A percentile compares a stretch with the other conserved stretches of the same genome.
phyloP scores from a whole-genome alignment of 2,329 filamentous ascomycete genomes.

The Xylariales sp. region DNA sequence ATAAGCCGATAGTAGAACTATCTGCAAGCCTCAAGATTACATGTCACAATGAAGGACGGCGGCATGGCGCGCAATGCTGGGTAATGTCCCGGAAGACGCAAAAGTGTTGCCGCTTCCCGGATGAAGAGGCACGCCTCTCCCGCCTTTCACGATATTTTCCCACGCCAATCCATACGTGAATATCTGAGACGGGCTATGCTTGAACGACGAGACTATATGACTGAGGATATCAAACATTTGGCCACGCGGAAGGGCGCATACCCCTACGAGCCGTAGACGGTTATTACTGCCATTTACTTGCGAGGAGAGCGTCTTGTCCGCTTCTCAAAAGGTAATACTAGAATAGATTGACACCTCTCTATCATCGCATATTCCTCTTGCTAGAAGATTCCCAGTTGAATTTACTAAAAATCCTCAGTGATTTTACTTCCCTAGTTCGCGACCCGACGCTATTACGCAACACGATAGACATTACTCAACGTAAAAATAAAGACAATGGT shows the following conservation, averaged over 20 bases:
- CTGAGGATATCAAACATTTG: not conserved
- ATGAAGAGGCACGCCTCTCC: slow-evolving; percentile 20
- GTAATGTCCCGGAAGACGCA: slow-evolving; percentile 34
- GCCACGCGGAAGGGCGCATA: slow-evolving; percentile 5
- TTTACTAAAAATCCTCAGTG: too few species aligned
- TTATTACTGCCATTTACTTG: not conserved
- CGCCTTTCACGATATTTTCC: slow-evolving; percentile 5
- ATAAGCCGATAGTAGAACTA: slow-evolving; percentile 6
- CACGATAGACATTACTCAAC: too few species aligned
- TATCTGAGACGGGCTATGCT: slow-evolving; percentile 1
- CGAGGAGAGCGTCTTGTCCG: not conserved
- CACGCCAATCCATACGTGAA: not conserved
- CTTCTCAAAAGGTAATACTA: not conserved
- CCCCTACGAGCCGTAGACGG: not conserved
- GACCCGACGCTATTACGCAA: too few species aligned
- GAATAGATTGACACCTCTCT: not conserved
- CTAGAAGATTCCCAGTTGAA: not conserved
- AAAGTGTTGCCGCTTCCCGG: slow-evolving; percentile 29
- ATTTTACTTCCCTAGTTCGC: too few species aligned
- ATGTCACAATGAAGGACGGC: not conserved
- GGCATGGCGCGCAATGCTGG: slow-evolving; percentile 19
- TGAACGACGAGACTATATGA: slow-evolving; percentile 2
- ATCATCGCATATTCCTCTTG: not conserved
- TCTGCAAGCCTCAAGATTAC: not conserved
- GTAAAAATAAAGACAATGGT: too few species aligned